A percentile compares a stretch with the other conserved stretches of the same genome.
Conservation (phyloP, 306 rosid genomes). For the Rosa lucieae region DNA sequence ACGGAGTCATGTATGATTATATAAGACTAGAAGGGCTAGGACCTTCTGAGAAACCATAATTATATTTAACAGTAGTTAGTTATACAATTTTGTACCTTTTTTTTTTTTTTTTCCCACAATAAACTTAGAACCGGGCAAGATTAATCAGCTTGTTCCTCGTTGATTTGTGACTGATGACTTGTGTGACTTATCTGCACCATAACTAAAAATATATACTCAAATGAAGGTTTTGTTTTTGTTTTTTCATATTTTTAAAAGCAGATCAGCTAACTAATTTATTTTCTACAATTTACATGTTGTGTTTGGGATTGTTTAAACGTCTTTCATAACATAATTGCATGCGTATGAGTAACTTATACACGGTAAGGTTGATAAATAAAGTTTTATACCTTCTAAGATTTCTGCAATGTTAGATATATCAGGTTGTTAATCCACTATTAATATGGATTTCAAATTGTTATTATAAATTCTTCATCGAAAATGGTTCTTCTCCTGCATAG, state of each 20-base stretch:
- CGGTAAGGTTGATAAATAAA: background rate
- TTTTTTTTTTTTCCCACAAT: background rate
- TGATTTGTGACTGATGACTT: background rate
- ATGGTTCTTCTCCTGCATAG: background rate
- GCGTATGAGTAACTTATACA: background rate
- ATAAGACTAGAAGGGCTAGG: slow-evolving; percentile 53
- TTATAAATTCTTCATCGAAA: background rate
- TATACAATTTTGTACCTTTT: background rate
- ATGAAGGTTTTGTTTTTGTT: background rate
- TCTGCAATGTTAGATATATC: background rate
- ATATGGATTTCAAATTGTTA: background rate
- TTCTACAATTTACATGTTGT: background rate
- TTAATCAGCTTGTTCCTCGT: background rate
- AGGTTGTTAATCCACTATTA: background rate
- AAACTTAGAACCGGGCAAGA: background rate
- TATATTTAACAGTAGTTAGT: background rate
- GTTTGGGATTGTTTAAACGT: background rate
- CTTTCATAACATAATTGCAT: background rate
- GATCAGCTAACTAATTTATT: background rate
- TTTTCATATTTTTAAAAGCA: background rate
- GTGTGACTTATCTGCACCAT: slow-evolving; percentile 8
- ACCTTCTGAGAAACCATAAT: background rate
- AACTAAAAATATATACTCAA: background rate
- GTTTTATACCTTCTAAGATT: background rate
- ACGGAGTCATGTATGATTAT: slow-evolving; percentile 79